Evolutionary conservation across 2,329 filamentous ascomycete species (phyloP).

Genomic region (Sarocladium brachiariae): DNA sequence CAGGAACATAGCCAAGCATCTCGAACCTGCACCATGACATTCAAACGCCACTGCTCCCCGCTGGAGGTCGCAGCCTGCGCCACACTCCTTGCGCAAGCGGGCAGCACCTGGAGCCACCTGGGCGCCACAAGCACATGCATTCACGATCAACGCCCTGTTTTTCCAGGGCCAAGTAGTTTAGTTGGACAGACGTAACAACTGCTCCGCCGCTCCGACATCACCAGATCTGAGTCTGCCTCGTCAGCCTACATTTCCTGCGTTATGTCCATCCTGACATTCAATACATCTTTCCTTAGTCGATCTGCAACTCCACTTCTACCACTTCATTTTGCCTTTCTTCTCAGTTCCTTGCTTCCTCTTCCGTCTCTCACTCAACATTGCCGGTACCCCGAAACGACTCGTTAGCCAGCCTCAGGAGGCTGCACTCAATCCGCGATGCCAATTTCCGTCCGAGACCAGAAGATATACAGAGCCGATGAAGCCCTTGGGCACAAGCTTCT

Average conservation of each 20-base stretch:
- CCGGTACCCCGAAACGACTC: neutral
- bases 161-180: too few relatives aligned
- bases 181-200: constrained; percentile 3
- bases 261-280: neutral
- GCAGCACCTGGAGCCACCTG: neutral
- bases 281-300: neutral
- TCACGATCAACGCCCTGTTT: constrained; percentile 6
- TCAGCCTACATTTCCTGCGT: constrained; percentile 1
- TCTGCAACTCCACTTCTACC: neutral
- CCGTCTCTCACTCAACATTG: neutral
- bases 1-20: too few relatives aligned
- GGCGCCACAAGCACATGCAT: constrained; percentile 6
- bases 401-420: constrained; percentile 22
- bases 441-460: constrained; percentile 28
- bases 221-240: neutral
- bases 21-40: too few relatives aligned
- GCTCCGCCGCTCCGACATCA: constrained; percentile 5
- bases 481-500: constrained; percentile 25
- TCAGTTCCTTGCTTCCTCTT: neutral
- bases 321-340: neutral
- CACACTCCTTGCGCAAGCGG: neutral
- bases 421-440: constrained; percentile 23
- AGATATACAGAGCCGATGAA: constrained; percentile 34
- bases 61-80: neutral
- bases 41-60: too few relatives aligned